Conservation (phyloP, 2,329 filamentous ascomycete species). For the Cercospora sesami region DNA sequence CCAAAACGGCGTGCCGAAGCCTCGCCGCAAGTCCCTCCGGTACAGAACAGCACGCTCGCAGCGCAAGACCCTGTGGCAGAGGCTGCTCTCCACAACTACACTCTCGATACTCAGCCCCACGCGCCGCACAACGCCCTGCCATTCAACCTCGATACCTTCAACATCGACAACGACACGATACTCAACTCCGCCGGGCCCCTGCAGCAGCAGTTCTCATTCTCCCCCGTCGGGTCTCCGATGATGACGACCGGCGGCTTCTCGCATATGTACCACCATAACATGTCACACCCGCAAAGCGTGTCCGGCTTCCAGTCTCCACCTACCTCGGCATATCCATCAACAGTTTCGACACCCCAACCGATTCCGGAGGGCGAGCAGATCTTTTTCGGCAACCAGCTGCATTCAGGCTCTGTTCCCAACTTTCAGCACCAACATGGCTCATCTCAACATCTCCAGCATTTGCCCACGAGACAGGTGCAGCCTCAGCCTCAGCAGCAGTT, state of each 20-base stretch:
- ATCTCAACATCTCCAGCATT: slow-evolving; percentile 10
- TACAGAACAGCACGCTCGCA: slow-evolving; percentile 63
- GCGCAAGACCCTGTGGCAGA: slow-evolving; percentile 71
- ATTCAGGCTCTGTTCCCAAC: slow-evolving; percentile 43
- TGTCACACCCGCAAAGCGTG: slow-evolving; percentile 68
- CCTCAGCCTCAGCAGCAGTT: slow-evolving; percentile 52
- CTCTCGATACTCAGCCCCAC: slow-evolving; percentile 61
- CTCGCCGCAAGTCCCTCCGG: slow-evolving; percentile 79
- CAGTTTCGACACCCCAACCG: slow-evolving; percentile 81
- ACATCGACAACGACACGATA: slow-evolving; percentile 68
- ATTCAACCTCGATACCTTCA: slow-evolving; percentile 59
- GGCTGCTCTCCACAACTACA: slow-evolving; percentile 67
- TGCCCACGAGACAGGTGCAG: slow-evolving; percentile 22
- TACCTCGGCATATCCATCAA: slow-evolving; percentile 81
- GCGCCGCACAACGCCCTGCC: slow-evolving; percentile 52
- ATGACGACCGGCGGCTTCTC: slow-evolving; percentile 72
- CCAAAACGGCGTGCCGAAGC: slow-evolving; percentile 85
- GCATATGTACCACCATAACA: slow-evolving; percentile 64
- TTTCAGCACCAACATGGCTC: slow-evolving; percentile 34
- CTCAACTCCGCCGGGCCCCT: slow-evolving; percentile 79
- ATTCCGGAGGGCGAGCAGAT: slow-evolving; percentile 67
- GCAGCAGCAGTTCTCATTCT: slow-evolving; percentile 83
- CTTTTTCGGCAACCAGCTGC: slow-evolving; percentile 60
- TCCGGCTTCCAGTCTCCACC: slow-evolving; percentile 85
- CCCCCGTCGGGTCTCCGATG: slow-evolving; percentile 84